These are phyloP conservation scores for Helianthus annuus DNA, from an alignment of 129 eudicot species.

Conservation along the genomic window DNA sequence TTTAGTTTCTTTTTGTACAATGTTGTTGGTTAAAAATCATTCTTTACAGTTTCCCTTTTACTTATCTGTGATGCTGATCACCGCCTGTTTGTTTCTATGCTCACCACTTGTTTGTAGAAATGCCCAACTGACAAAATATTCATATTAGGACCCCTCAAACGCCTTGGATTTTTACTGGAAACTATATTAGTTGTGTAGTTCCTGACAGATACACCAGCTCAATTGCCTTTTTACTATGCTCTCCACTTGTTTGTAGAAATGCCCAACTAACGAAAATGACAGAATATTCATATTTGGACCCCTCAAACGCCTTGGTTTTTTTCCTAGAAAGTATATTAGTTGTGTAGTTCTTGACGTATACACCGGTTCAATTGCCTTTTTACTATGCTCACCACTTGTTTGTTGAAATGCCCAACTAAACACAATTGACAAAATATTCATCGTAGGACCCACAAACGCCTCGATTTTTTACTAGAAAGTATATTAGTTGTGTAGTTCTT, in stretches of 20 bases:
- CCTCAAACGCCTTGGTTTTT: not conserved
- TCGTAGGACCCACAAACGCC: not conserved
- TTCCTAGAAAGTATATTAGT: not conserved
- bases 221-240: constrained; percentile 10
- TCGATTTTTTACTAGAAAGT: constrained; percentile 1
- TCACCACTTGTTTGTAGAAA: constrained; percentile 36
- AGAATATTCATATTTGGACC: not conserved
- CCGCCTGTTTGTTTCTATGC: constrained; percentile 14
- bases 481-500: not conserved
- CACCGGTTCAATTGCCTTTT: constrained; percentile 5
- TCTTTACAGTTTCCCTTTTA: not conserved
- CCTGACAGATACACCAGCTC: not conserved
- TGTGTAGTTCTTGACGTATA: not conserved
- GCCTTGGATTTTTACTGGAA: too few species aligned
- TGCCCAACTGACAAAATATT: constrained; percentile 18
- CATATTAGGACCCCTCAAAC: too few species aligned
- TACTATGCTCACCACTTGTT: constrained; percentile 32
- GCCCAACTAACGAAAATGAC: constrained; percentile 16
- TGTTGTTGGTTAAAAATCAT: not conserved
- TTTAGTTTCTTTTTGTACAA: constrained; percentile 6
- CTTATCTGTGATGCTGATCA: not conserved
- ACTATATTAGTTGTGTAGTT: constrained; percentile 8
- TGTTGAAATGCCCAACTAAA: constrained; percentile 32
- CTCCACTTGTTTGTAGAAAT: constrained; percentile 38
- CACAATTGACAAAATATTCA: not conserved